phyloP scores from a whole-genome alignment of 2,329 filamentous ascomycete species.

The Penicillium olsonii region DNA sequence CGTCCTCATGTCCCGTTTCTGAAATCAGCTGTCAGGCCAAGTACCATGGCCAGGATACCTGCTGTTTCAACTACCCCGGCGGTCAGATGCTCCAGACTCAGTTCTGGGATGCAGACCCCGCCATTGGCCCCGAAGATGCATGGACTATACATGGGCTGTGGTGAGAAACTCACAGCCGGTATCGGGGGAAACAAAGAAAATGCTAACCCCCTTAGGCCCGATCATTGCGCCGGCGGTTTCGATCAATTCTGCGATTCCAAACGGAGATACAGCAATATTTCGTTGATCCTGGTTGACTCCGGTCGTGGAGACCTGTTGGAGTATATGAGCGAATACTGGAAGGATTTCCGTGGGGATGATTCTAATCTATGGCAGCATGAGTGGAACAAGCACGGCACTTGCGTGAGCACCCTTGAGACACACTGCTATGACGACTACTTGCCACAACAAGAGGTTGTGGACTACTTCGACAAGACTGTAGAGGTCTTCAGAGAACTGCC shows the following conservation, averaged over 20 bases:
- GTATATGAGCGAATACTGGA: constrained; percentile 73
- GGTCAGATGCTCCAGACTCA: constrained; percentile 73
- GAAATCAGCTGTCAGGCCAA: constrained; percentile 66
- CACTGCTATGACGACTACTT: constrained; percentile 66
- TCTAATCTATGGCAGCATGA: constrained; percentile 73
- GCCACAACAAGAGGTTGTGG: constrained; percentile 64
- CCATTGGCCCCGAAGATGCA: constrained; percentile 65
- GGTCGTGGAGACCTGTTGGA: constrained; percentile 59
- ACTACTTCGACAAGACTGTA: constrained; percentile 69
- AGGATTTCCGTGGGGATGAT: constrained; percentile 65
- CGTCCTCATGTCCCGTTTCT: constrained; percentile 34
- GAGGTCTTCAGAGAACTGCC: constrained; percentile 67
- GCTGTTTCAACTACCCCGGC: constrained; percentile 73
- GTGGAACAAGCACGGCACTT: constrained; percentile 75
- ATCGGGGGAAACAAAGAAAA: not conserved
- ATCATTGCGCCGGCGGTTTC: constrained; percentile 70
- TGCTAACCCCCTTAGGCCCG: constrained; percentile 51
- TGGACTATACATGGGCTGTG: constrained; percentile 77
- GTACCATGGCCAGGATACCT: constrained; percentile 62
- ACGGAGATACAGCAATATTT: constrained; percentile 67
- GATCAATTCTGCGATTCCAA: constrained; percentile 64
- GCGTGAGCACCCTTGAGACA: constrained; percentile 68
- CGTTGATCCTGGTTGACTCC: constrained; percentile 58
- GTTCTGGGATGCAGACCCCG: constrained; percentile 72
- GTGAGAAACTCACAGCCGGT: constrained; percentile 34